Percentiles rank a stretch among this genome's conserved stretches.
Conservation (phyloP, 139 green algal species). For the Klebsormidium nitens region DNA sequence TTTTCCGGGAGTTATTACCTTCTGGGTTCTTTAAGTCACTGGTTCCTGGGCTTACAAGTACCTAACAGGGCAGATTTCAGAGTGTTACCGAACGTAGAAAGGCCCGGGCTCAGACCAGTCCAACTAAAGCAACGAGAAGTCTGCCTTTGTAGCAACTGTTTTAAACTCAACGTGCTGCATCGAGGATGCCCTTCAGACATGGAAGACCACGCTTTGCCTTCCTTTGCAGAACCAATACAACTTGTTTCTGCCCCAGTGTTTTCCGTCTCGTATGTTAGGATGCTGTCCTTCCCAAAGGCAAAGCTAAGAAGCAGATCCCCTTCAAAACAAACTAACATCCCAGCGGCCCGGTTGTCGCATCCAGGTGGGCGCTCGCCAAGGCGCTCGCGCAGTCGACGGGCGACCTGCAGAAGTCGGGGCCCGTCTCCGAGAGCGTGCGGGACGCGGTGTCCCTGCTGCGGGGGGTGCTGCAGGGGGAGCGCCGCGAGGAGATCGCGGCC, state of each 20-base stretch:
- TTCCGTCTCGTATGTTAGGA: background rate
- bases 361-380: no score
- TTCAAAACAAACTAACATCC: no score
- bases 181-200: no score
- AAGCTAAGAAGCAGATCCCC: background rate
- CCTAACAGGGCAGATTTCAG: no score
- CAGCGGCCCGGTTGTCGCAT: no score
- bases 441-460: conserved; percentile 24
- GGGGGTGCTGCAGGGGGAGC: conserved; percentile 17
- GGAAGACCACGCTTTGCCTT: no score
- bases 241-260: background rate
- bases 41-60: background rate
- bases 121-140: no score
- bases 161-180: no score
- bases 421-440: conserved; percentile 16
- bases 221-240: no score
- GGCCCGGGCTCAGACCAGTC: no score
- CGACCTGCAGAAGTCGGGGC: background rate
- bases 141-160: no score
- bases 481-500: background rate
- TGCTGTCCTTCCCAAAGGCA: background rate
- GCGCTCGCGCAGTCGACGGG: background rate
- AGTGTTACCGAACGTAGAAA: no score
- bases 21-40: background rate
- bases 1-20: background rate